Conservation (phyloP, 1,284 basidiomycete genomes). For the Malassezia brasiliensis region DNA sequence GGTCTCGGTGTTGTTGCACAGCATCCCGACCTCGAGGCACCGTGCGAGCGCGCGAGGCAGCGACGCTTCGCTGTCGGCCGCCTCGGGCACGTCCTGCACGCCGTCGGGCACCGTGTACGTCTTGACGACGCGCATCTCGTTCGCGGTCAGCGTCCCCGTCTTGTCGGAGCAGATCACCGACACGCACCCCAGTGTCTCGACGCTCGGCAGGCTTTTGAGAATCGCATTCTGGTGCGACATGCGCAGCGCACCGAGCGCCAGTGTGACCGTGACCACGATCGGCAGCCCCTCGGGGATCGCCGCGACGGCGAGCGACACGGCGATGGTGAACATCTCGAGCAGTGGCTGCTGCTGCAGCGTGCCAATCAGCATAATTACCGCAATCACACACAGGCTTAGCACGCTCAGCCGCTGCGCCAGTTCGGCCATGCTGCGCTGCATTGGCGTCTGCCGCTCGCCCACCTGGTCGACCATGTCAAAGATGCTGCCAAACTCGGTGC, state of each 20-base stretch:
- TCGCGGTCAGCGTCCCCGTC: conserved; percentile 90
- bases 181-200: conserved; percentile 85
- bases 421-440: conserved; percentile 93
- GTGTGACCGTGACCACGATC: conserved; percentile 91
- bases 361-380: conserved; percentile 82
- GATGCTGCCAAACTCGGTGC: conserved; percentile 90
- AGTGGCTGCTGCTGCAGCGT: conserved; percentile 75
- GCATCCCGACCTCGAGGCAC: conserved; percentile 55
- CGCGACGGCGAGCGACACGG: conserved; percentile 90
- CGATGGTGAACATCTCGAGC: conserved; percentile 98
- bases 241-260: conserved; percentile 81
- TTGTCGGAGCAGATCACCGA: conserved; percentile 96
- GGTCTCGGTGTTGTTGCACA: conserved; percentile 56
- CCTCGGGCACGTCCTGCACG: conserved; percentile 56
- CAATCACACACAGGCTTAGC: conserved; percentile 83
- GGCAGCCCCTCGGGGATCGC: conserved; percentile 94
- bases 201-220: conserved; percentile 89
- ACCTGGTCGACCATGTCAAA: conserved; percentile 98
- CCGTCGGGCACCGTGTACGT: conserved; percentile 74
- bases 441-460: conserved; percentile 81
- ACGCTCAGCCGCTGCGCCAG: conserved; percentile 83
- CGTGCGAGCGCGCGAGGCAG: conserved; percentile 57
- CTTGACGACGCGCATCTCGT: conserved; percentile 87
- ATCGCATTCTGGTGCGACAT: conserved; percentile 93
- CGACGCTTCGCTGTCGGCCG: conserved; percentile 11